Base-by-base conservation (phyloP, 169 alveolate genomes). In the Plasmodium berghei region DNA sequence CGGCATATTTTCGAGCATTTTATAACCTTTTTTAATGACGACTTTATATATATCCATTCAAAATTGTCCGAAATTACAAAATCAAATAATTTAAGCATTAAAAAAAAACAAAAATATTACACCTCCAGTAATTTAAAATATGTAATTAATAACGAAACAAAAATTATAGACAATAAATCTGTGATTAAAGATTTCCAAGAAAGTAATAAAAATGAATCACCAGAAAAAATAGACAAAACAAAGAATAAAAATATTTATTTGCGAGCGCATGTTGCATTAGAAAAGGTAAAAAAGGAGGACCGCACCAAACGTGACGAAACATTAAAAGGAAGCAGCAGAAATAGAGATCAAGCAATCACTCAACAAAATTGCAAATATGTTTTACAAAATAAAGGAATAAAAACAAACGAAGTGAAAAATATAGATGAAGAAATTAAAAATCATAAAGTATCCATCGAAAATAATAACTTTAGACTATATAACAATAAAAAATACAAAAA, bases 1-100 rank as follows among this genome's bases (percentile, higher is more conserved):
- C 67, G 90, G 54, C 90, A 83, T 24, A 83, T 83, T 20, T n/a
- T 67, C 56, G 90, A 83, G 28, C 90, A 83, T 69, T 83, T 83
- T 58, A n/a, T 63, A 9, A 83, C 66, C 46, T 83, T 83, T 2
- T 83, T 67, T 54, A 83, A 66, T 55, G 18, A 55, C 0, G 90
- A 67, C 54, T 72, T 83, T 48, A 2, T 70, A 28, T 26, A 55
- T 49, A 20, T 83, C 6, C 52, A 83, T 40, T n/a, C 18, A 34
- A 83, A 40, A 28, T 67, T 59, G n/a, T 2, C 8, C 71, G 70
- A 56, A 12, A 67, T 6, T 12, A 52, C 5, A 83, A 83, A 48
- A 26, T n/a, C n/a, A 67, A 18, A n/a, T 34, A 75, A 63, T 67
- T 42, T 52, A 54, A 12, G 6, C 20, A 52, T 14, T 0, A 52